These are phyloP conservation scores for Pilaira anomala DNA, from an alignment of 192 early-diverging fungal genomes.

Conservation along the genomic window DNA sequence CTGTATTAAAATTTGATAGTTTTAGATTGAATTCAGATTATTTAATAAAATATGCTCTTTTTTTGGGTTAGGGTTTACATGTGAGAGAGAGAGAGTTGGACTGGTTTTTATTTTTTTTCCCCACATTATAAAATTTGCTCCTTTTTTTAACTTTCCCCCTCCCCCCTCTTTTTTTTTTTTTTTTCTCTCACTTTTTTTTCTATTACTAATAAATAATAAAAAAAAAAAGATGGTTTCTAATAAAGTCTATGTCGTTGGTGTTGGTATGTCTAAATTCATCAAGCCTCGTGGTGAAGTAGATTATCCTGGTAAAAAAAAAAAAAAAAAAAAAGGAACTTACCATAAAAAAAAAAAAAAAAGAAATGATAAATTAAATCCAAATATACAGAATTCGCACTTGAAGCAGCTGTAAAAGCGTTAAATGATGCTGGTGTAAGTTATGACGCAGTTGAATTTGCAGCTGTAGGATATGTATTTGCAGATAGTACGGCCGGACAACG, in stretches of 20 bases:
- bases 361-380: not conserved
- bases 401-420: slow-evolving; percentile 67
- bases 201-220: not conserved
- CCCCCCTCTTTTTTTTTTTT: slow-evolving; percentile 7
- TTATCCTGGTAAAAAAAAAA: slow-evolving; percentile 35
- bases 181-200: not conserved
- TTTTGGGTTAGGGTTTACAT: not conserved
- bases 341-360: not conserved
- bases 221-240: slow-evolving; percentile 5
- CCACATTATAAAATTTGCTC: too few species aligned
- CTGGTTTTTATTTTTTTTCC: too few species aligned
- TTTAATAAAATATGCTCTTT: not conserved
- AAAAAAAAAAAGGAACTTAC: not conserved
- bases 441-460: slow-evolving; percentile 59
- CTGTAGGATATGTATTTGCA: slow-evolving; percentile 51
- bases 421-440: slow-evolving; percentile 68
- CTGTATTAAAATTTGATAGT: too few species aligned
- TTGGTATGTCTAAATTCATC: slow-evolving; percentile 63
- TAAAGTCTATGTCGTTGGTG: slow-evolving; percentile 42
- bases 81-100: too few species aligned
- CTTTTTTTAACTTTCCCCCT: not conserved
- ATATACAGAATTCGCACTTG: slow-evolving; percentile 55
- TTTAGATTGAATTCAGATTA: not conserved
- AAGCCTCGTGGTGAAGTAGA: slow-evolving; percentile 51
- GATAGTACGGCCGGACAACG: slow-evolving; percentile 71